Conservation (phyloP, 257 asterid species). For the Nicotiana undulata region DNA sequence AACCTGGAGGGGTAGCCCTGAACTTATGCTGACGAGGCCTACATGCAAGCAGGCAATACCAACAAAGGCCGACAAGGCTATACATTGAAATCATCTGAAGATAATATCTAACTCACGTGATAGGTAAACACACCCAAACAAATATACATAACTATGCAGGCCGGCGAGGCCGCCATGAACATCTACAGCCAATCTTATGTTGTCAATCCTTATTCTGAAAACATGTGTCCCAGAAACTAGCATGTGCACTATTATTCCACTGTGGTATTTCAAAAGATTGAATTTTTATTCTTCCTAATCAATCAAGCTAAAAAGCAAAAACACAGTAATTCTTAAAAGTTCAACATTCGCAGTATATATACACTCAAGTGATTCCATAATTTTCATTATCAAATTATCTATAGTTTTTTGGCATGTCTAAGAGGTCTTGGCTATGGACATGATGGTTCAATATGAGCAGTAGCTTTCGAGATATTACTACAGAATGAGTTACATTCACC, state of each 20-base stretch:
- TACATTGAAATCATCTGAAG: too few relatives aligned
- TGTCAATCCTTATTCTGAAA: not conserved
- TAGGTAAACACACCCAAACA: too few relatives aligned
- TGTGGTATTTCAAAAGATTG: not conserved
- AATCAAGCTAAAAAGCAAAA: not conserved
- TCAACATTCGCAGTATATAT: not conserved
- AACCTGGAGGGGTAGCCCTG: too few relatives aligned
- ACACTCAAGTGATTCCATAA: not conserved
- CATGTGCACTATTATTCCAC: not conserved
- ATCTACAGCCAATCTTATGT: not conserved
- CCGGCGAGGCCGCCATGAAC: too few relatives aligned
- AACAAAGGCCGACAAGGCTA: too few relatives aligned
- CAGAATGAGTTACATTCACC: not conserved
- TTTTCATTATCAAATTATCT: not conserved
- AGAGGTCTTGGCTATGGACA: not conserved
- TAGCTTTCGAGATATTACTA: not conserved
- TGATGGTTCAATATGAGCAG: not conserved
- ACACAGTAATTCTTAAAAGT: not conserved
- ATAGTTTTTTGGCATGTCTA: not conserved
- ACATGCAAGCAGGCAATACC: too few relatives aligned
- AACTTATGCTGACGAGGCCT: too few relatives aligned
- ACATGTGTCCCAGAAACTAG: not conserved
- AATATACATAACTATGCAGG: too few relatives aligned
- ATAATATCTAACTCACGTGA: too few relatives aligned
- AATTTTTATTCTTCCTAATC: not conserved